Evolutionary conservation across 2,329 filamentous ascomycete species (phyloP).

Genomic region (Colletotrichum kahawae): DNA sequence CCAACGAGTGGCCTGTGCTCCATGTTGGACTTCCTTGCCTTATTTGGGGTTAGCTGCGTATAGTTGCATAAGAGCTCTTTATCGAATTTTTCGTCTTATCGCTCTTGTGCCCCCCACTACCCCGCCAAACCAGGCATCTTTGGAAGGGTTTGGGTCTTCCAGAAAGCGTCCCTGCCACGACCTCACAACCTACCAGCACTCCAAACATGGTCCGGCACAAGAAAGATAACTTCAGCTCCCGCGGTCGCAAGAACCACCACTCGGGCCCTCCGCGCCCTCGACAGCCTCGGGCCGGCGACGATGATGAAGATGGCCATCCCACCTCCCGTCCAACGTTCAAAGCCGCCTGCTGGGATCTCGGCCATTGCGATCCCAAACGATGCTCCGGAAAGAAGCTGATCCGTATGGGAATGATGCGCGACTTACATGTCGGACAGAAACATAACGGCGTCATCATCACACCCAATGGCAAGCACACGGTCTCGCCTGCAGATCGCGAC

Average conservation of each 20-base stretch:
- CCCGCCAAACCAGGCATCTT: not conserved
- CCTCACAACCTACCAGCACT: not conserved
- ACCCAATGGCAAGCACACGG: conserved; percentile 85
- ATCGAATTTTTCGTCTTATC: conserved; percentile 1
- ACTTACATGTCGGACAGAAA: conserved; percentile 89
- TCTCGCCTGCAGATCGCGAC: conserved; percentile 83
- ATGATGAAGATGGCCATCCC: conserved; percentile 25
- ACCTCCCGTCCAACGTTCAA: conserved; percentile 69
- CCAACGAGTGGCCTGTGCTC: conserved; percentile 13
- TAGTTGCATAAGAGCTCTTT: conserved; percentile 4
- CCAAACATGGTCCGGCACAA: conserved; percentile 90
- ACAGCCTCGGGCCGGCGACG: conserved; percentile 46
- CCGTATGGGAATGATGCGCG: conserved; percentile 89
- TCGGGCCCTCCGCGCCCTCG: conserved; percentile 59
- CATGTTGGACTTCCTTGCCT: not conserved
- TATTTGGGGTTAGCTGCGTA: not conserved
- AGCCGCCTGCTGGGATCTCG: conserved; percentile 96
- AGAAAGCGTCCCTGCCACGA: not conserved
- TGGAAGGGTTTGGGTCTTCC: not conserved
- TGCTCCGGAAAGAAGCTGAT: conserved; percentile 97
- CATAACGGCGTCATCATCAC: conserved; percentile 92
- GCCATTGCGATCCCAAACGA: conserved; percentile 95
- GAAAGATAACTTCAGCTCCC: conserved; percentile 78
- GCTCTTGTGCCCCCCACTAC: not conserved
- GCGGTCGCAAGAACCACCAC: conserved; percentile 74